These are phyloP conservation scores for Chenopodium formosanum DNA, from an alignment of 148 eudicot species.

Conservation along the genomic window DNA sequence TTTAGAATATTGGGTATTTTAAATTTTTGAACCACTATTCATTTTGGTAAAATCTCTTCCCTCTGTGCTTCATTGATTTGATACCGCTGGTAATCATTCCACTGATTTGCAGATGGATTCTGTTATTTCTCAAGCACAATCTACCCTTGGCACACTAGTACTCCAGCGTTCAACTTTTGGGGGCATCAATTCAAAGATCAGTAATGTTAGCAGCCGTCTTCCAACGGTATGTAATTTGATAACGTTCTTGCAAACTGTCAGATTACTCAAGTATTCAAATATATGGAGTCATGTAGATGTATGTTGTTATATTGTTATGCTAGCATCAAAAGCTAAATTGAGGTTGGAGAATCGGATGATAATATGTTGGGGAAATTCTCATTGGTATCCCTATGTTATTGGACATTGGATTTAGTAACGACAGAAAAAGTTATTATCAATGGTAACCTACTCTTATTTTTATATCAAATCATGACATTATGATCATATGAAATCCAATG, in stretches of 20 bases:
- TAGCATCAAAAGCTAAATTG: background rate
- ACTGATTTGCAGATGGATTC: conserved; percentile 43
- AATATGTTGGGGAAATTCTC: too few species aligned
- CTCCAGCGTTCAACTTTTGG: conserved; percentile 54
- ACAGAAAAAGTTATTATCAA: too few species aligned
- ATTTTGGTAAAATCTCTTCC: background rate
- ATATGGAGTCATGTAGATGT: background rate
- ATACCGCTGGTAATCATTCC: background rate
- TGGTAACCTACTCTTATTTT: too few species aligned
- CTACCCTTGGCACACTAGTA: conserved; percentile 48
- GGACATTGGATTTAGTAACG: too few species aligned
- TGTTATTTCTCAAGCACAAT: conserved; percentile 51
- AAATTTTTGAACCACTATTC: background rate
- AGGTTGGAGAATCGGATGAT: background rate
- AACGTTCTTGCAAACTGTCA: background rate
- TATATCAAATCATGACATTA: too few species aligned
- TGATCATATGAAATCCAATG: too few species aligned
- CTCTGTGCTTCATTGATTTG: background rate
- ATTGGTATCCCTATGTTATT: too few species aligned
- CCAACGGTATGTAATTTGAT: conserved; percentile 38
- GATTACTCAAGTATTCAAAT: background rate
- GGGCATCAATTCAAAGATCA: conserved; percentile 49
- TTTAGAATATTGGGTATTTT: background rate
- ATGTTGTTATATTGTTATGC: background rate
- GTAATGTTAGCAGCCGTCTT: conserved; percentile 51